Conservation (phyloP, 2,329 filamentous ascomycete genomes). For the Trichoderma sp. region DNA sequence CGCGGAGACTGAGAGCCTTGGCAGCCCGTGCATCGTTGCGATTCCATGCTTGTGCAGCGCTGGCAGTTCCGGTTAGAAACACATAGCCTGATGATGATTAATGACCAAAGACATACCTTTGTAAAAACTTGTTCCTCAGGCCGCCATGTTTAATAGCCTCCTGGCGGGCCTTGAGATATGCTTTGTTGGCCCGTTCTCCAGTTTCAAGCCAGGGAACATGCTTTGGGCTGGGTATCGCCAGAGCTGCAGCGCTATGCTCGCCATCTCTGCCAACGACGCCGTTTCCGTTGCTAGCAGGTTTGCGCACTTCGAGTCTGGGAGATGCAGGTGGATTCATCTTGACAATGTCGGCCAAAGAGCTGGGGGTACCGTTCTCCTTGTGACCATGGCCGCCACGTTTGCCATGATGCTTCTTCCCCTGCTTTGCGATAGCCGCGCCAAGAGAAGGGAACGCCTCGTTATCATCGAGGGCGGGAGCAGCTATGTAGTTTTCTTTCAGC, state of each 20-base stretch:
- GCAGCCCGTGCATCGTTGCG: slow-evolving; percentile 94
- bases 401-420: slow-evolving; percentile 87
- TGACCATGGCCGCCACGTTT: slow-evolving; percentile 76
- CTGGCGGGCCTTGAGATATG: slow-evolving; percentile 90
- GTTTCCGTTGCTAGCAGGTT: slow-evolving; percentile 63
- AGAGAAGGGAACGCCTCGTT: slow-evolving; percentile 93
- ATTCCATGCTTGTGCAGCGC: slow-evolving; percentile 97
- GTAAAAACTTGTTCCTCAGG: slow-evolving; percentile 92
- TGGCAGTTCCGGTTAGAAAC: slow-evolving; percentile 40
- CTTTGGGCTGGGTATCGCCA: slow-evolving; percentile 82
- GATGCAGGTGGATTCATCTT: slow-evolving; percentile 86
- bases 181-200: slow-evolving; percentile 84
- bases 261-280: slow-evolving; percentile 64
- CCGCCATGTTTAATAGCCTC: slow-evolving; percentile 98
- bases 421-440: slow-evolving; percentile 72
- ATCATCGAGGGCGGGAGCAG: slow-evolving; percentile 82
- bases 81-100: slow-evolving; percentile 4
- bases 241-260: slow-evolving; percentile 79
- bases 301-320: slow-evolving; percentile 62
- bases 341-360: slow-evolving; percentile 88
- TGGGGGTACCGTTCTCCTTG: slow-evolving; percentile 68
- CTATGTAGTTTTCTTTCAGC: slow-evolving; percentile 59
- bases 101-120: slow-evolving; percentile 63
- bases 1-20: slow-evolving; percentile 89
- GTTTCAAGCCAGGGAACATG: slow-evolving; percentile 97